Evolutionary conservation across 2,329 filamentous ascomycete genomes (phyloP), one percentile per base, ranked within the genome.

Genomic region (Seiridium unicorne): DNA sequence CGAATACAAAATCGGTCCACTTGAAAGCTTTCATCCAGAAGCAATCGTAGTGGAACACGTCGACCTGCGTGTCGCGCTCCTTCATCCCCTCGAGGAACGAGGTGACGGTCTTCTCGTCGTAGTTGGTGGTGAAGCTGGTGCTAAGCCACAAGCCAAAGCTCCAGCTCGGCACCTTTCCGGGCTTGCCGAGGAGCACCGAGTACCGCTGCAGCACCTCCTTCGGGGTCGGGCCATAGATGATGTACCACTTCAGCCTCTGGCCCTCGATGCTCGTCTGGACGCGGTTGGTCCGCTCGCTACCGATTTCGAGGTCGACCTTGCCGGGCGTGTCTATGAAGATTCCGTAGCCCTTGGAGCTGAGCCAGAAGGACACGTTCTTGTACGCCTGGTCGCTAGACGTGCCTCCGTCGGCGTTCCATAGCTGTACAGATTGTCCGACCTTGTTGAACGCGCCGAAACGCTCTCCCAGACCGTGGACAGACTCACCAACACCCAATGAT

Each of bases 1-100:
- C 87, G 74, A 91, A 92, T 55, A 87, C 81, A 64, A 92, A 91
- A 71, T 91, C 89, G 61, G 88, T 90, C 89, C 89, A 92, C 59
- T 86, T 85, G 70, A 90, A 91, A 1, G 85, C 87, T 63, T 87
- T 87, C 80, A 92, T 87, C 89, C 89, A 92, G 80, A 91, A 92
- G 72, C 86, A 90, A 70, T 92, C 89, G 64, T 89, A 92, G 72
- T 92, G 89, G 73, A 92, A 91, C 3, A 91, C 88, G 44, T 89
- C 84, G 1, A 92, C 81, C 0, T 87, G 85, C 13, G 88, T 89
- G 51, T 84, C 81, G 2, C 87, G 82, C 54, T 83, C 77, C 62
- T 81, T 82, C 85, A 92, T 91, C 9, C 88, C 88, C 65, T 89
- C 83, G 31, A 91, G 80, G 72, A 91, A 91, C 8, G 80, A 79